Base-by-base conservation (phyloP, 129 eudicot genomes). In the Flaveria sonorensis region DNA sequence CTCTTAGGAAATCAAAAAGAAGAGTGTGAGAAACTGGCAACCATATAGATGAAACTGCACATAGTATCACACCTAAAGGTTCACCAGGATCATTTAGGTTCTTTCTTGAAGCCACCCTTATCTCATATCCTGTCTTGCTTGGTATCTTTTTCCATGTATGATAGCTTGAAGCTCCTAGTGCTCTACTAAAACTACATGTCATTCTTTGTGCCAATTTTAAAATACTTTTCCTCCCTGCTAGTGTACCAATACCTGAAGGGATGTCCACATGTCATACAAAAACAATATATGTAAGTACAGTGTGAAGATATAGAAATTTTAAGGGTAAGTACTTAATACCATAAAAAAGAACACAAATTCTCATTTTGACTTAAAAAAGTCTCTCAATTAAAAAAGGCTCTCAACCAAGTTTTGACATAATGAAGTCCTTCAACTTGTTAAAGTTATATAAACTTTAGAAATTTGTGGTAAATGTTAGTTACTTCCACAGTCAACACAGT, bases 1-100 rank as follows among this genome's bases (percentile, higher is more conserved):
- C 99, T 81, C 95, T 84, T 43, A 95, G 72, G 87, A 89, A 95
- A 77, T 95, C 91, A 28, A 95, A 95, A 8, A 95, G 85, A 57
- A 70, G 72, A 13, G 79, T 71, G 51, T 86, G 96, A 76, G 95
- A 82, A 50, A 92, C 88, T 0, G 96, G 96, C 78, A 95, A 80
- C 99, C 99, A 95, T 24, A 92, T 88, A 66, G 96, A 89, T 20
- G 96, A 85, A 61, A 86, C 96, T 48, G 97, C 96, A 77, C 91
- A 95, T 63, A 95, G 67, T 68, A 95, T 87, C 56, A 87, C 89
- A 68, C 99, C 99, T 59, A 85, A 83, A 40, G 97, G 99, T 80
- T 91, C 97, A 67, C 97, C 95, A 10, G 91, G 86, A 67, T 89
- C 96, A 81, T 85, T 89, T n/a, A 89, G 53, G 83, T 95, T 95